Percentiles rank a stretch among this genome's conserved stretches.
These are phyloP conservation scores for Athelia psychrophila DNA, from an alignment of 1,284 basidiomycete genomes.

Conservation along the genomic window DNA sequence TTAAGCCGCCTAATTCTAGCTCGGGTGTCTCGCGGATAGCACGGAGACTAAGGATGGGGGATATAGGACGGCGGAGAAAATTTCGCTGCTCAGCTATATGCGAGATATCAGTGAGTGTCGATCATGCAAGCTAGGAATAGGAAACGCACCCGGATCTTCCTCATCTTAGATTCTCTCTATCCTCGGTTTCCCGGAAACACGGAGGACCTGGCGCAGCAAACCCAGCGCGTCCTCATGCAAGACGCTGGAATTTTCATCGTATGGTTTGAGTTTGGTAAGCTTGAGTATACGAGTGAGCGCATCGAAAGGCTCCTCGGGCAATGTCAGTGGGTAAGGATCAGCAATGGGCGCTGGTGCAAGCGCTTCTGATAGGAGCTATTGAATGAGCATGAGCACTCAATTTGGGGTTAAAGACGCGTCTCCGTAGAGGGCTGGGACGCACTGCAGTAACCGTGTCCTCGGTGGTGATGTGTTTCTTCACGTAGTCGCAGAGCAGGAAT, in stretches of 20 bases:
- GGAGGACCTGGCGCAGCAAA: constrained; percentile 34
- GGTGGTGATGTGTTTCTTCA: constrained; percentile 47
- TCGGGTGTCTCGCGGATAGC: constrained; percentile 36
- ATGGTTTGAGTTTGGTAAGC: constrained; percentile 31
- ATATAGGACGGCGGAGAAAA: constrained; percentile 27
- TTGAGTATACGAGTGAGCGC: constrained; percentile 30
- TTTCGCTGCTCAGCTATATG: constrained; percentile 19
- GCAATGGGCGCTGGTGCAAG: constrained; percentile 40
- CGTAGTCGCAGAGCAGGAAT: constrained; percentile 57
- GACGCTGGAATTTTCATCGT: constrained; percentile 42
- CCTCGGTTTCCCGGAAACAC: constrained; percentile 20
- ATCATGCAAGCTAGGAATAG: constrained; percentile 11
- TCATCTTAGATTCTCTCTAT: constrained; percentile 32
- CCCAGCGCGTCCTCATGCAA: constrained; percentile 30
- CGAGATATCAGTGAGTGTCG: constrained; percentile 17
- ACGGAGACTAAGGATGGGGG: constrained; percentile 37
- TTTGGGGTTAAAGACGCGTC: not conserved
- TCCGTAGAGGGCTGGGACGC: constrained; percentile 11
- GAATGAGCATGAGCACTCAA: constrained; percentile 9
- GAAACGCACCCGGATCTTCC: constrained; percentile 27
- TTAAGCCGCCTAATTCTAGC: constrained; percentile 18
- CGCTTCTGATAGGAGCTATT: constrained; percentile 44
- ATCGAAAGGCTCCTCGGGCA: constrained; percentile 50
- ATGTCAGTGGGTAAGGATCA: constrained; percentile 47
- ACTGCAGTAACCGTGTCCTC: constrained; percentile 46